Conservation (phyloP, 2,329 filamentous ascomycete species). For the Neofusicoccum kwambonambiense region DNA sequence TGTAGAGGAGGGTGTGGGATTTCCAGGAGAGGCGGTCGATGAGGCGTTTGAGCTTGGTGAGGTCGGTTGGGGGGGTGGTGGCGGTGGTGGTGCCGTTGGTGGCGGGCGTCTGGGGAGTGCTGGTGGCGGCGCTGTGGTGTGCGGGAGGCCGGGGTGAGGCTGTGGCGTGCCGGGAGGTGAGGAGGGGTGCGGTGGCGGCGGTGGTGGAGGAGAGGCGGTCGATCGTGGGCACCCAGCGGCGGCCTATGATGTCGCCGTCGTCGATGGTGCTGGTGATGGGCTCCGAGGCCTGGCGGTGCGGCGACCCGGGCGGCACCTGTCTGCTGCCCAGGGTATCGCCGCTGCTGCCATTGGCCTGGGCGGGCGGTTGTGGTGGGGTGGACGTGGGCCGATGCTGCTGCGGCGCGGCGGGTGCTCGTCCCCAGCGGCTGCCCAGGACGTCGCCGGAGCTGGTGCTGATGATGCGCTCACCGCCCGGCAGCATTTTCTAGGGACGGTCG, state of each 20-base stretch:
- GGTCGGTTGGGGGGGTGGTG: neutral
- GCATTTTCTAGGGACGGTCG: neutral
- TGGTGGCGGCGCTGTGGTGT: too few relatives aligned
- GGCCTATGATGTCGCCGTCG: conserved; percentile 14
- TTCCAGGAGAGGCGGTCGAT: conserved; percentile 17
- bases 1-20: neutral
- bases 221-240: neutral
- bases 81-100: neutral
- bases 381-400: neutral
- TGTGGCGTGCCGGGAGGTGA: neutral
- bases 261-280: conserved; percentile 7
- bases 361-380: neutral
- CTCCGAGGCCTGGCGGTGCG: neutral
- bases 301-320: neutral
- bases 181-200: neutral
- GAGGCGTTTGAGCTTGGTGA: conserved; percentile 11
- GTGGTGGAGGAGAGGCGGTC: neutral
- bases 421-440: conserved; percentile 6
- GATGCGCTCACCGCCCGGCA: conserved; percentile 3
- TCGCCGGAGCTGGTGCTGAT: conserved; percentile 3
- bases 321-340: neutral
- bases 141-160: too few relatives aligned
- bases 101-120: too few relatives aligned
- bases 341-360: neutral
- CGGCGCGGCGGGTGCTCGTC: neutral